Evolutionary conservation across 805 yeast genomes (phyloP).

Genomic region (Ogataea siamensis): DNA sequence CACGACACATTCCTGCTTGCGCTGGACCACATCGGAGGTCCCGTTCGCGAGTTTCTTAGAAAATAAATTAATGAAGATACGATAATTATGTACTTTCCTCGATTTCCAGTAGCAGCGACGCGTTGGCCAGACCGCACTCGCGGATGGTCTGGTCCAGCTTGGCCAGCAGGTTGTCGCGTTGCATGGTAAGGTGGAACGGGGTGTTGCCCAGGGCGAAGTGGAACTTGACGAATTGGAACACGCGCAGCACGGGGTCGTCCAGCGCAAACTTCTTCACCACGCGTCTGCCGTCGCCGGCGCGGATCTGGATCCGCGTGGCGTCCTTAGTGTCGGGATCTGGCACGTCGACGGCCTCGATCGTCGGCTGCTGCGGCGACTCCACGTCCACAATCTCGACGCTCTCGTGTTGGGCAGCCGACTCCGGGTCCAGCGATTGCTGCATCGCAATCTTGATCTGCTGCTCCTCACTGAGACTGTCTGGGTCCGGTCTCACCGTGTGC

Average conservation of each 20-base stretch:
- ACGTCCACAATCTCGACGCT: conserved; percentile 27
- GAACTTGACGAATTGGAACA: conserved; percentile 69
- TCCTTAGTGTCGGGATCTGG: conserved; percentile 60
- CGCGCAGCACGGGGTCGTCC: conserved; percentile 52
- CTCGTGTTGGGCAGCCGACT: conserved; percentile 26
- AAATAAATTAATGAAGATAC: conserved; percentile 5
- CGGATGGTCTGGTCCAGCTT: conserved; percentile 57
- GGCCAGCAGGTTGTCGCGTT: conserved; percentile 56
- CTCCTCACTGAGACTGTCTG: conserved; percentile 70
- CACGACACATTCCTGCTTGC: conserved; percentile 89
- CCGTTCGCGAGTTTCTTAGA: conserved; percentile 62
- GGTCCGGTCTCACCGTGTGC: conserved; percentile 60
- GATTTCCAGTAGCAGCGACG: conserved; percentile 70
- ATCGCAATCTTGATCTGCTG: conserved; percentile 79
- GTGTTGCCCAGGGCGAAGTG: conserved; percentile 44
- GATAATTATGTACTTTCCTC: conserved; percentile 24
- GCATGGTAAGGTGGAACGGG: conserved; percentile 55
- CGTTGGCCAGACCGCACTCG: conserved; percentile 78
- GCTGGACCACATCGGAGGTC: conserved; percentile 74
- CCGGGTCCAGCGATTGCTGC: conserved; percentile 51
- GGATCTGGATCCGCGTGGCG: conserved; percentile 78
- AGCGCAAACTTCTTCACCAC: conserved; percentile 65
- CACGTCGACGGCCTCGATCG: conserved; percentile 37
- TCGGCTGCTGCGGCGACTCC: too few relatives aligned
- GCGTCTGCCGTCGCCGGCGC: conserved; percentile 85